Percentiles rank a stretch among this genome's conserved stretches.
These are phyloP conservation scores for Waltergamsia citrina DNA, from an alignment of 2,329 filamentous ascomycete species.

Conservation along the genomic window DNA sequence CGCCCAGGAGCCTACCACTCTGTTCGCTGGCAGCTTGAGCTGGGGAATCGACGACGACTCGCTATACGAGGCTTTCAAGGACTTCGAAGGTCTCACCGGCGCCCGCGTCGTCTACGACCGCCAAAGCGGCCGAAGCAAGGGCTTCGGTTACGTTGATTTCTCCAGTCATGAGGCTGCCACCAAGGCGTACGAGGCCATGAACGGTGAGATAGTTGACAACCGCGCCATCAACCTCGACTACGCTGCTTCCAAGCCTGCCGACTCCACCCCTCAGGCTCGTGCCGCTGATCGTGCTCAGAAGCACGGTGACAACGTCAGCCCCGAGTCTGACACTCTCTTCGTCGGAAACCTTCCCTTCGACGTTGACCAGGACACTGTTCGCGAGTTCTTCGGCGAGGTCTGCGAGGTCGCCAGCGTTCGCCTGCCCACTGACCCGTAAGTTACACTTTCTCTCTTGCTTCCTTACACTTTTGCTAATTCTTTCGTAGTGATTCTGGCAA, in stretches of 20 bases:
- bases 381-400: constrained; percentile 63
- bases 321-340: constrained; percentile 79
- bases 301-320: constrained; percentile 72
- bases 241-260: constrained; percentile 55
- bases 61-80: constrained; percentile 72
- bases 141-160: constrained; percentile 92
- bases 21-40: constrained; percentile 85
- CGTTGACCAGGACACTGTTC: constrained; percentile 65
- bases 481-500: constrained; percentile 59
- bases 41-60: constrained; percentile 84
- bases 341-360: constrained; percentile 87
- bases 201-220: constrained; percentile 64
- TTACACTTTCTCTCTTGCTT: constrained; percentile 8
- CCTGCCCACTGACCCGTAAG: constrained; percentile 74
- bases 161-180: constrained; percentile 55
- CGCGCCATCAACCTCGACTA: constrained; percentile 73
- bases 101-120: constrained; percentile 80
- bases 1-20: constrained; percentile 40
- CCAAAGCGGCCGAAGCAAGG: constrained; percentile 73
- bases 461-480: not conserved
- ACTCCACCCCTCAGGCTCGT: constrained; percentile 41
- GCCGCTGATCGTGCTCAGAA: constrained; percentile 54
- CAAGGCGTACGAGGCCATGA: constrained; percentile 66
- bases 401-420: constrained; percentile 69
- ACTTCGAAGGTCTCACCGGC: constrained; percentile 61